Base-by-base conservation (phyloP, 306 rosid genomes). In the Castanospermum australe region DNA sequence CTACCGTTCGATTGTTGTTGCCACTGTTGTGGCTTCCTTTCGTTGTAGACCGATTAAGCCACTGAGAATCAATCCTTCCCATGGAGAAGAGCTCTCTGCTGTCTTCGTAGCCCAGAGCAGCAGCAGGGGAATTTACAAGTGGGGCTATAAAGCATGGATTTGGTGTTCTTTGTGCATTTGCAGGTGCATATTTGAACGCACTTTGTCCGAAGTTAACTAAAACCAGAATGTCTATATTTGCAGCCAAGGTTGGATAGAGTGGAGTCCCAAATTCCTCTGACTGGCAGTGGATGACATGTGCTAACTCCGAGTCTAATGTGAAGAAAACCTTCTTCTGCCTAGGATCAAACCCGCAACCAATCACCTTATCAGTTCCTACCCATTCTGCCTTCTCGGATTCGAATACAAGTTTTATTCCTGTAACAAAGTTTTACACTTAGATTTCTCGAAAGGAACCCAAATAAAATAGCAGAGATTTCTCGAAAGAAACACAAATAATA, bases 291-390 rank as follows among this genome's bases (percentile, higher is more conserved):
- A 96, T 67, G 4, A 89, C 86, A 41, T 93, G 99, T 36, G 91
- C 88, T 33, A 96, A 75, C 62, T 93, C 91, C 5, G 99, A 93
- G 67, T 89, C 99, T 41, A 93, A 62, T 4, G 99, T 96, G 94
- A 93, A 96, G 86, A 85, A 93, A 14, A 93, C 98, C 80, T 88
- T 96, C 87, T 93, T 96, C 77, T 93, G 92, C 56, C 86, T 89
- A 0, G 98, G 98, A 86, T 93, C 98, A 72, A 87, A 96, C 33
- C 99, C 98, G 36, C 98, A 93, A 36, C 99, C 99, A 41, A 96
- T 85, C 66, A 96, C 98, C 76, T 79, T 90, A 51, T 91, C 92
- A 0, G 81, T 55, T 83, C 83, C 90, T 69, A 88, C 93, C 99
- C 99, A 96, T 0, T 87, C 88, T 33, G 84, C 92, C 30, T 87